These are phyloP conservation scores for Russula brevipes DNA, from an alignment of 768 basidiomycete genomes.

Conservation along the genomic window DNA sequence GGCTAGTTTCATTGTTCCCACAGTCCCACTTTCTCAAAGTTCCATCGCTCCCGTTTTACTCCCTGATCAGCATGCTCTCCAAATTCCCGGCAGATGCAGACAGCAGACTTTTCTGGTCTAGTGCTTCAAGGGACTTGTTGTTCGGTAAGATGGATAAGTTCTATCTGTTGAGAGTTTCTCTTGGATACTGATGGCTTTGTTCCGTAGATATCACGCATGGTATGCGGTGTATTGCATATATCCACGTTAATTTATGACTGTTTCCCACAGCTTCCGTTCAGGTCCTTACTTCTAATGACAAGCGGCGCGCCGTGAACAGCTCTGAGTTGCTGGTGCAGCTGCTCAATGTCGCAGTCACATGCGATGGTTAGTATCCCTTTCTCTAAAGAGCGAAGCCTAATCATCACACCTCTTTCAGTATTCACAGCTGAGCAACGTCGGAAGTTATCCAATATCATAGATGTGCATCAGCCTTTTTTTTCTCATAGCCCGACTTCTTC, in stretches of 20 bases:
- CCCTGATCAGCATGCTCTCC: slow-evolving; percentile 64
- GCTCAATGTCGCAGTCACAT: slow-evolving; percentile 17
- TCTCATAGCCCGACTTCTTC: slow-evolving; percentile 23
- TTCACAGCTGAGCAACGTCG: slow-evolving; percentile 23
- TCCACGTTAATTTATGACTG: slow-evolving; percentile 4
- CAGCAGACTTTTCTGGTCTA: slow-evolving; percentile 71
- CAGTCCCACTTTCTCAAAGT: slow-evolving; percentile 87
- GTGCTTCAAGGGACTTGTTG: slow-evolving; percentile 53
- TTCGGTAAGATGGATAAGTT: slow-evolving; percentile 46
- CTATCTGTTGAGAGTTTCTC: neutral
- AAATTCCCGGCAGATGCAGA: slow-evolving; percentile 78
- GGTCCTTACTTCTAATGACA: slow-evolving; percentile 20
- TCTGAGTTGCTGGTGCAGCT: slow-evolving; percentile 21
- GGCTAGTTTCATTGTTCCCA: neutral
- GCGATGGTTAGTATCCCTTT: slow-evolving; percentile 13
- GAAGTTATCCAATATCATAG: slow-evolving; percentile 12
- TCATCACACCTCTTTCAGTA: slow-evolving; percentile 1
- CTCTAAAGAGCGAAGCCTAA: neutral
- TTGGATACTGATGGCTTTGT: neutral
- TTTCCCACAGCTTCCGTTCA: slow-evolving; percentile 21
- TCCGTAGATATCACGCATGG: slow-evolving; percentile 21
- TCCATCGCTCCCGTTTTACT: slow-evolving; percentile 74
- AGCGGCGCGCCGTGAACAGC: slow-evolving; percentile 9
- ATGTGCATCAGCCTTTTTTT: slow-evolving; percentile 17
- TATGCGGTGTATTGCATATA: neutral